phyloP scores from a whole-genome alignment of 83 land plant species.

The Thuja plicata region DNA sequence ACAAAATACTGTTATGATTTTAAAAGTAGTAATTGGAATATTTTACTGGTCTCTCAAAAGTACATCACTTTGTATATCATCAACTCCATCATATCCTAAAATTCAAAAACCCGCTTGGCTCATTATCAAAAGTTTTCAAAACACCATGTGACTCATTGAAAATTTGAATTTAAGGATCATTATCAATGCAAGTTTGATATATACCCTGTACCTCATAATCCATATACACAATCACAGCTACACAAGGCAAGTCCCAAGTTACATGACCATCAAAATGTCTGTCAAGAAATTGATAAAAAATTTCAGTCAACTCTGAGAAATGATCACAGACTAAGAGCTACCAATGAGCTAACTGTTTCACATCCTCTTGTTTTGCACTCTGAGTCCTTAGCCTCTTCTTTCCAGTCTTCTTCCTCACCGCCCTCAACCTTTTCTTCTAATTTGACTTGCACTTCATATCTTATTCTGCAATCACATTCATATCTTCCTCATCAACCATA shows the following conservation, averaged over 20 bases:
- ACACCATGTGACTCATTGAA: not conserved
- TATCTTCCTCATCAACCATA: conserved; percentile 28
- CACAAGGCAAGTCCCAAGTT: not conserved
- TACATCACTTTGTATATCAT: not conserved
- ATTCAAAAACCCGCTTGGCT: not conserved
- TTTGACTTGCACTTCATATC: not conserved
- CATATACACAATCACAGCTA: not conserved
- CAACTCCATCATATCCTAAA: not conserved
- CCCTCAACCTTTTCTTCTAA: conserved; percentile 15
- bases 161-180: not conserved
- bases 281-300: not conserved
- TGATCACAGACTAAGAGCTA: not conserved
- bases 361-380: not conserved
- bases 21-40: not conserved
- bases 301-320: not conserved
- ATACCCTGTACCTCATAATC: not conserved
- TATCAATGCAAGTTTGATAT: not conserved
- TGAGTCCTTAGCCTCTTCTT: not conserved
- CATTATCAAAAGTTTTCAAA: not conserved
- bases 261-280: not conserved
- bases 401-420: conserved; percentile 21
- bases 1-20: not conserved
- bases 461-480: not conserved
- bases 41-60: not conserved
- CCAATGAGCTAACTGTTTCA: not conserved